Conservation (phyloP, 1,284 basidiomycete genomes). For the Malassezia globosa region DNA sequence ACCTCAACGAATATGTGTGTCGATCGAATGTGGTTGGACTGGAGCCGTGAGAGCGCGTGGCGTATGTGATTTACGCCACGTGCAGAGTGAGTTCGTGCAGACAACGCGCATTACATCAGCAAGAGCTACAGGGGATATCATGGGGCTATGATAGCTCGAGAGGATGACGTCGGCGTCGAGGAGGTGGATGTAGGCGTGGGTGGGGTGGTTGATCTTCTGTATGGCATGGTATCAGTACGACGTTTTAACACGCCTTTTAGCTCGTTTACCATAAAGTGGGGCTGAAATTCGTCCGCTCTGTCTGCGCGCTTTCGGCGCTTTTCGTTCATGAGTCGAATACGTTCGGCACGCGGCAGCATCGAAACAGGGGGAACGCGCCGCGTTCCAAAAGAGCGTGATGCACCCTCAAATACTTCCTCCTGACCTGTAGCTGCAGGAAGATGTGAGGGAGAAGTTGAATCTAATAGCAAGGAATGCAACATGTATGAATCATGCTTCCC, state of each 20-base stretch:
- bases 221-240: not conserved
- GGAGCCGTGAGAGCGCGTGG: no score
- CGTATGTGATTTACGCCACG: no score
- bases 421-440: conserved; percentile 29
- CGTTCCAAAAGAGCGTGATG: conserved; percentile 17
- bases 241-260: conserved; percentile 13
- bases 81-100: no score
- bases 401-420: conserved; percentile 40
- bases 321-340: conserved; percentile 20
- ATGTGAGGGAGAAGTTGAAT: conserved; percentile 26
- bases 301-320: not conserved
- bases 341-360: conserved; percentile 27
- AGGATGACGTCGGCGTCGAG: no score
- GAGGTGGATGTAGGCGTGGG: no score
- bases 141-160: no score
- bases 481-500: not conserved
- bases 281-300: not conserved
- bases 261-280: conserved; percentile 8
- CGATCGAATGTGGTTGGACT: no score
- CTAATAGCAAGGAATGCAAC: conserved; percentile 16
- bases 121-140: no score
- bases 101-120: no score
- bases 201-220: no score
- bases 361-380: conserved; percentile 7
- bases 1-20: not conserved